These are phyloP conservation scores for Dipteronia sinensis DNA, from an alignment of 345 rosid genomes.

Conservation along the genomic window DNA sequence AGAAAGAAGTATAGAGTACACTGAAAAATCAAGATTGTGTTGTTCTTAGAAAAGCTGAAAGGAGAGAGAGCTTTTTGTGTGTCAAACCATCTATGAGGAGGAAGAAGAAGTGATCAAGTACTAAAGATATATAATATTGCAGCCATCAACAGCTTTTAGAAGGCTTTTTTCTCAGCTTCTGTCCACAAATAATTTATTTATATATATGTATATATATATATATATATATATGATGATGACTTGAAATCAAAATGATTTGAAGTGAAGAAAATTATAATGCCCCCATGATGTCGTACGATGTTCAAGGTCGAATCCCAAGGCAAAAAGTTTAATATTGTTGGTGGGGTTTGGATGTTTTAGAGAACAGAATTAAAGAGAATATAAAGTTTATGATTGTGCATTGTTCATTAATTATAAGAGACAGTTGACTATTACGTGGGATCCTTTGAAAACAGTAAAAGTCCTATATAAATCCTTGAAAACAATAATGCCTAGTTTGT, in stretches of 20 bases:
- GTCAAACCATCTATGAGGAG: slow-evolving; percentile 6
- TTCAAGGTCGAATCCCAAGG: slow-evolving; percentile 39
- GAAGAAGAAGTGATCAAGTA: slow-evolving; percentile 1
- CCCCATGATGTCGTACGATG: slow-evolving; percentile 28
- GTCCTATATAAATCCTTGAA: no score
- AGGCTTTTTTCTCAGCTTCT: slow-evolving; percentile 9
- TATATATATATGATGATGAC: no score
- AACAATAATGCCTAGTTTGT: not conserved
- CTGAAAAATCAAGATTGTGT: not conserved
- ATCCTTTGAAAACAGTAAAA: slow-evolving; percentile 14
- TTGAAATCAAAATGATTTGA: slow-evolving; percentile 37
- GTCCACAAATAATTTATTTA: not conserved
- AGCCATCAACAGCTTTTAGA: slow-evolving; percentile 28
- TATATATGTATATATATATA: no score
- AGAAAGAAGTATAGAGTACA: not conserved
- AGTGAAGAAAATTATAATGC: slow-evolving; percentile 11
- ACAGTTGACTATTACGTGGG: slow-evolving; percentile 14
- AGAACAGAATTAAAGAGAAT: not conserved
- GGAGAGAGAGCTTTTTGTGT: not conserved
- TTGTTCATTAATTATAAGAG: slow-evolving; percentile 14
- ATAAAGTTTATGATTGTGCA: slow-evolving; percentile 18
- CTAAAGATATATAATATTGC: slow-evolving; percentile 18
- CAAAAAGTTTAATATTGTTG: slow-evolving; percentile 21
- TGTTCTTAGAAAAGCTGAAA: not conserved
- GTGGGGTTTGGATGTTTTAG: slow-evolving; percentile 23